A percentile compares a stretch with the other conserved stretches of the same genome.
These are phyloP conservation scores for Trichoderma virens DNA, from an alignment of 495 filamentous ascomycete species.

Conservation along the genomic window DNA sequence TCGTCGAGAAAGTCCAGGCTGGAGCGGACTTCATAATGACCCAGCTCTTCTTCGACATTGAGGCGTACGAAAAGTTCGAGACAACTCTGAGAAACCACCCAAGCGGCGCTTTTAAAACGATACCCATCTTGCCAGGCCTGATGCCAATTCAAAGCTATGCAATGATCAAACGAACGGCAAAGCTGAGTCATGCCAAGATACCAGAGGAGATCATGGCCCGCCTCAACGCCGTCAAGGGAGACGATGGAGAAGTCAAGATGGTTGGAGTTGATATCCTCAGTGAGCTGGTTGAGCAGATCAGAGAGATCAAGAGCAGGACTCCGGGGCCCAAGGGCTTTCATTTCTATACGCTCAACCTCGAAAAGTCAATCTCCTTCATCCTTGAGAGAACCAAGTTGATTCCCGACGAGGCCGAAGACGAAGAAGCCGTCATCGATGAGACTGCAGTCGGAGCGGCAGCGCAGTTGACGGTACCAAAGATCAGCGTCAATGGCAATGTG, in stretches of 20 bases:
- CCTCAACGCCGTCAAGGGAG: slow-evolving; percentile 72
- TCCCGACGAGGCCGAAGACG: slow-evolving; percentile 34
- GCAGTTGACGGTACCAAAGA: neutral
- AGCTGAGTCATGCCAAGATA: slow-evolving; percentile 80
- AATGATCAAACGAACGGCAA: slow-evolving; percentile 90
- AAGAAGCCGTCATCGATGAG: slow-evolving; percentile 42
- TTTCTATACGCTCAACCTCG: slow-evolving; percentile 94
- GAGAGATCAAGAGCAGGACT: slow-evolving; percentile 45
- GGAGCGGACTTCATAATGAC: slow-evolving; percentile 99
- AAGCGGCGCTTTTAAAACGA: slow-evolving; percentile 77
- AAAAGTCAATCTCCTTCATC: slow-evolving; percentile 92
- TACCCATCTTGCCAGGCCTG: slow-evolving; percentile 87
- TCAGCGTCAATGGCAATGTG: slow-evolving; percentile 27
- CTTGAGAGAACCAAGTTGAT: slow-evolving; percentile 82
- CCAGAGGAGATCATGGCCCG: slow-evolving; percentile 60
- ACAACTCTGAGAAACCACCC: slow-evolving; percentile 68
- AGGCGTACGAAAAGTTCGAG: slow-evolving; percentile 76
- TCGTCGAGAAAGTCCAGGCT: slow-evolving; percentile 84
- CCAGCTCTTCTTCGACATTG: slow-evolving; percentile 90
- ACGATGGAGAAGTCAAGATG: slow-evolving; percentile 85
- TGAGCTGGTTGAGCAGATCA: slow-evolving; percentile 64
- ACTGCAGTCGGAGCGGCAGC: slow-evolving; percentile 36
- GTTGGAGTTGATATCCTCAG: slow-evolving; percentile 63
- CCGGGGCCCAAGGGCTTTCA: slow-evolving; percentile 73
- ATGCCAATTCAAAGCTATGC: slow-evolving; percentile 98